A percentile compares a stretch with the other conserved stretches of the same genome.
Evolutionary conservation across 1,284 basidiomycete species (phyloP).

Genomic region (Boletus holoroseus): DNA sequence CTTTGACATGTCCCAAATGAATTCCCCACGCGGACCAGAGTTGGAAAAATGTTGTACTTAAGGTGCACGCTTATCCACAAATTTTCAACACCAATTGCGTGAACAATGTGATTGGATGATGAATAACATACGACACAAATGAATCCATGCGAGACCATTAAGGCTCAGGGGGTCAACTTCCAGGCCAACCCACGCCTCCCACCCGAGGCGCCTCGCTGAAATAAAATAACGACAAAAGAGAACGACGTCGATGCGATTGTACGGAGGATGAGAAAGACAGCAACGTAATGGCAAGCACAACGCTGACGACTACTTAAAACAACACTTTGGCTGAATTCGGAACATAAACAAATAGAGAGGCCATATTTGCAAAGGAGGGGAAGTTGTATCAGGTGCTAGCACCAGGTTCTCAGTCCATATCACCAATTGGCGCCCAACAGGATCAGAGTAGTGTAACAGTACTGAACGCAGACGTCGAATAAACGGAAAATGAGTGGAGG

Average conservation of each 20-base stretch:
- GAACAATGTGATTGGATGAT: slow-evolving; percentile 19
- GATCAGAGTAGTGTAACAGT: slow-evolving; percentile 12
- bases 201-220: slow-evolving; percentile 7
- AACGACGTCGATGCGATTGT: slow-evolving; percentile 17
- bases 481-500: slow-evolving; percentile 24
- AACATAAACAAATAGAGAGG: slow-evolving; percentile 25
- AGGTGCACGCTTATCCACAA: neutral
- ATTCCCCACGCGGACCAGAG: neutral
- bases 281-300: slow-evolving; percentile 30
- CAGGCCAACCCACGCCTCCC: slow-evolving; percentile 19
- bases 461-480: slow-evolving; percentile 10
- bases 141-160: slow-evolving; percentile 10
- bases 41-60: neutral
- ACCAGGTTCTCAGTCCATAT: slow-evolving; percentile 28
- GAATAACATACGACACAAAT: slow-evolving; percentile 8
- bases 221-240: slow-evolving; percentile 22
- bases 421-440: slow-evolving; percentile 11
- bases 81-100: neutral
- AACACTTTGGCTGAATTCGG: slow-evolving; percentile 22
- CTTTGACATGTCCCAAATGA: neutral
- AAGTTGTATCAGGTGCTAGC: slow-evolving; percentile 26
- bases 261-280: slow-evolving; percentile 10
- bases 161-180: slow-evolving; percentile 36
- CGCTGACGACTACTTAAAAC: slow-evolving; percentile 28
- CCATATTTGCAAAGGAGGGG: slow-evolving; percentile 30